phyloP scores from a whole-genome alignment of 345 rosid genomes.

The Euphorbia peplus region DNA sequence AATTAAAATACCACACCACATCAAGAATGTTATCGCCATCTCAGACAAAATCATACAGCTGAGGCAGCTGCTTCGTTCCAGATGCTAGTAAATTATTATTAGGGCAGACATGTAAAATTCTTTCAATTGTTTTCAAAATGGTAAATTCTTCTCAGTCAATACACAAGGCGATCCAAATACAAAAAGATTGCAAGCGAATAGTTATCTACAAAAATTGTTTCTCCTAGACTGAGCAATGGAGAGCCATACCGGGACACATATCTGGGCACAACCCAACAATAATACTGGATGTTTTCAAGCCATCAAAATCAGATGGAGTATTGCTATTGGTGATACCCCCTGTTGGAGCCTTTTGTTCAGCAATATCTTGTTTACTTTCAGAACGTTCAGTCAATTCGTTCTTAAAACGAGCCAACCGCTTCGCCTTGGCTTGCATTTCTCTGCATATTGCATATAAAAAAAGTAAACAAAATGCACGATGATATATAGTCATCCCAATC shows the following conservation, averaged over 20 bases:
- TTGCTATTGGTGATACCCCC: slow-evolving; percentile 38
- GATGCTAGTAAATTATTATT: neutral
- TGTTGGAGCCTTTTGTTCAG: slow-evolving; percentile 36
- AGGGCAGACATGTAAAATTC: neutral
- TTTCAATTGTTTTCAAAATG: neutral
- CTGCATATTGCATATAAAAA: slow-evolving; percentile 35
- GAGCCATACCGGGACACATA: slow-evolving; percentile 86
- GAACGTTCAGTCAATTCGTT: slow-evolving; percentile 53
- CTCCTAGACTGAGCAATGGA: slow-evolving; percentile 19
- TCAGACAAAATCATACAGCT: slow-evolving; percentile 17
- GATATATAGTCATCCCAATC: neutral
- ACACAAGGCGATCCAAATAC: neutral
- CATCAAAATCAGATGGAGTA: slow-evolving; percentile 44
- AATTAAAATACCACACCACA: slow-evolving; percentile 16
- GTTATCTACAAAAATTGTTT: slow-evolving; percentile 12
- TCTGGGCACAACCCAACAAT: slow-evolving; percentile 79
- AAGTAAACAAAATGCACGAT: neutral
- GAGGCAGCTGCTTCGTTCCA: slow-evolving; percentile 4
- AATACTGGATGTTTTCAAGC: slow-evolving; percentile 45
- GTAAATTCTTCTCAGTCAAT: slow-evolving; percentile 15
- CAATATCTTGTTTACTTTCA: slow-evolving; percentile 34
- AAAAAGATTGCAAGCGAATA: slow-evolving; percentile 14
- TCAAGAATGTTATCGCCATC: slow-evolving; percentile 8
- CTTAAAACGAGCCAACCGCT: slow-evolving; percentile 78
- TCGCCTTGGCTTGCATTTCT: slow-evolving; percentile 83